A percentile compares a stretch with the other conserved stretches of the same genome.
Conservation (phyloP, 75 land plant genomes). For the Pinus albicaulis region DNA sequence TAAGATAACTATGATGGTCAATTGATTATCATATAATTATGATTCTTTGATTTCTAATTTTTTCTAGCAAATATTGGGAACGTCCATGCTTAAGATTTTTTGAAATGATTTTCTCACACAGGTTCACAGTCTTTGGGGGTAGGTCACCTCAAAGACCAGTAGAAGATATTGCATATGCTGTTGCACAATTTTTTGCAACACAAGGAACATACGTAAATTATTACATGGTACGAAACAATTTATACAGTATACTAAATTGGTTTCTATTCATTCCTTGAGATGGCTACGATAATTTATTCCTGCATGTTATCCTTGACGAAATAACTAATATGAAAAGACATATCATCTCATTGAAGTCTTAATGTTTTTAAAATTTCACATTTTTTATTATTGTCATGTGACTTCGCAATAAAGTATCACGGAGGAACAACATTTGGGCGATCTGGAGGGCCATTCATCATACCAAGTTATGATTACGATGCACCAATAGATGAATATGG, state of each 20-base stretch:
- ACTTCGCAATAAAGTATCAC: conserved; percentile 12
- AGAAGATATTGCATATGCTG: conserved; percentile 29
- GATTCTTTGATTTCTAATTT: too few relatives aligned
- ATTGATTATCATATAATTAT: too few relatives aligned
- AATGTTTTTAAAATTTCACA: neutral
- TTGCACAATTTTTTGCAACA: conserved; percentile 17
- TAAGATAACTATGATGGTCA: too few relatives aligned
- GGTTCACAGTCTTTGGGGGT: conserved; percentile 17
- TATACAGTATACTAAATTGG: neutral
- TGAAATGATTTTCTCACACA: neutral
- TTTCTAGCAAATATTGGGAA: too few relatives aligned
- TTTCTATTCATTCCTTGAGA: neutral
- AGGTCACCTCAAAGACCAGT: conserved; percentile 17
- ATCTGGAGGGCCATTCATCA: conserved; percentile 44
- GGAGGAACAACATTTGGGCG: conserved; percentile 58
- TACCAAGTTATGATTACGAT: conserved; percentile 54
- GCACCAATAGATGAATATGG: conserved; percentile 37
- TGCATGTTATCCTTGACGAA: neutral
- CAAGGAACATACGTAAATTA: conserved; percentile 19
- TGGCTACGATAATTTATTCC: neutral
- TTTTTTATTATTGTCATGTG: neutral
- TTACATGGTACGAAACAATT: conserved; percentile 11
- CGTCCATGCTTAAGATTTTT: too few relatives aligned
- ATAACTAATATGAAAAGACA: neutral
- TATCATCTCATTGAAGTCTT: neutral